Conservation (phyloP, 208 protist species). For the Leishmania tarentolae region DNA sequence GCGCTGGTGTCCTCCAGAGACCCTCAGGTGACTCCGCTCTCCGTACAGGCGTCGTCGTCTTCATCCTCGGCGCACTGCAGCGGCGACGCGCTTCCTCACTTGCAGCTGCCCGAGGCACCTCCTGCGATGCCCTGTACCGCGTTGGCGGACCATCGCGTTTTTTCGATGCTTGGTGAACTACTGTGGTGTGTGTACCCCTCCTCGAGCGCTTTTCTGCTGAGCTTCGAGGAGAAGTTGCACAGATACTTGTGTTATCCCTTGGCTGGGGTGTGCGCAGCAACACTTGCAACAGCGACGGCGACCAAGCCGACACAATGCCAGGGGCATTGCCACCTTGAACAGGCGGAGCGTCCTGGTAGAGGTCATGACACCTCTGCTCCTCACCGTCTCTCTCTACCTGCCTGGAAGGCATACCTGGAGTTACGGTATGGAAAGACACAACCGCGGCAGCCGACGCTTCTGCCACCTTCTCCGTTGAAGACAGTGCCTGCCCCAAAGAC, state of each 20-base stretch:
- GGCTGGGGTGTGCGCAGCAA: conserved; percentile 11
- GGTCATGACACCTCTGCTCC: not conserved
- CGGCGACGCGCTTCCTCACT: not conserved
- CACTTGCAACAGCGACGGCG: not conserved
- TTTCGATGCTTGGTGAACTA: conserved; percentile 3
- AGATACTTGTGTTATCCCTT: conserved; percentile 26
- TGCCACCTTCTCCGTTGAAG: not conserved
- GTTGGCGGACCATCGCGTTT: conserved; percentile 9
- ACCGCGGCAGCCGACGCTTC: not conserved
- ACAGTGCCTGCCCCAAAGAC: not conserved
- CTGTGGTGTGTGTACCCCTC: not conserved
- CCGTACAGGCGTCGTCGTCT: not conserved
- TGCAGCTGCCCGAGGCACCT: not conserved
- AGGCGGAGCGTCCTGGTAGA: not conserved
- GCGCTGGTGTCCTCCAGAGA: not conserved
- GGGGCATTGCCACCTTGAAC: not conserved
- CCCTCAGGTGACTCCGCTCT: not conserved
- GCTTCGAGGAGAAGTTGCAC: conserved; percentile 15
- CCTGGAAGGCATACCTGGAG: conserved; percentile 23
- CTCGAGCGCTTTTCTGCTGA: not conserved
- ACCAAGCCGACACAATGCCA: not conserved
- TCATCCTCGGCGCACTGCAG: not conserved
- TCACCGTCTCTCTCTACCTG: not conserved
- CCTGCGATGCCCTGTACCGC: not conserved
- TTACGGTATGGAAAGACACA: conserved; percentile 17